Conservation (phyloP, 208 protist species). For the Acanthamoeba culbertsoni region DNA sequence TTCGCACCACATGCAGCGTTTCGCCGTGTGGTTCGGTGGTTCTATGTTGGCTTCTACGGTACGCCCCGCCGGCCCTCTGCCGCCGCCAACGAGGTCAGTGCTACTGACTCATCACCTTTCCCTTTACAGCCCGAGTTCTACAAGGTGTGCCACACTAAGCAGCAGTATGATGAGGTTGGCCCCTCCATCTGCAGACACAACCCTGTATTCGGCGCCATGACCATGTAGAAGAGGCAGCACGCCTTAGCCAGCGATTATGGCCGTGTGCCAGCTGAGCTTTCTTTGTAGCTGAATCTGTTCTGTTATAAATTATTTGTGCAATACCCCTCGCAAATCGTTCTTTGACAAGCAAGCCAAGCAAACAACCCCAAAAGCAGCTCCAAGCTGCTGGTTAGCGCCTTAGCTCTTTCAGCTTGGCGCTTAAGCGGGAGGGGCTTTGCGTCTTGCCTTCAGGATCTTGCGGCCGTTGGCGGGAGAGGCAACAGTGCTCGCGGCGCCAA, state of each 20-base stretch:
- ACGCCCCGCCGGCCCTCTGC: slow-evolving; percentile 50
- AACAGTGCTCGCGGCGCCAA: not conserved
- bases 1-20: slow-evolving; percentile 87
- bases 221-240: not conserved
- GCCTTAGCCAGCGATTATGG: not conserved
- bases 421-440: too few species aligned
- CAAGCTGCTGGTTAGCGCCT: too few species aligned
- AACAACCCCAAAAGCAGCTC: too few species aligned
- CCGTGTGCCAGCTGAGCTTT: not conserved
- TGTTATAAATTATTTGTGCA: too few species aligned
- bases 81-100: not conserved
- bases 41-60: slow-evolving; percentile 90
- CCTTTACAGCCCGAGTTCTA: slow-evolving; percentile 87
- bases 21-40: slow-evolving; percentile 96
- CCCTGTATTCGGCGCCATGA: slow-evolving; percentile 85
- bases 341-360: too few species aligned
- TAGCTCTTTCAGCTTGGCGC: too few species aligned
- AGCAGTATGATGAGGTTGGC: slow-evolving; percentile 96
- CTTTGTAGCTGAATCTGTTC: too few species aligned
- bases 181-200: slow-evolving; percentile 92
- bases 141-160: slow-evolving; percentile 91
- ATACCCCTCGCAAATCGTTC: too few species aligned
- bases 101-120: not conserved
- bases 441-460: not conserved
- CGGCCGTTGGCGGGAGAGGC: not conserved